Evolutionary conservation across 2,329 filamentous ascomycete species (phyloP).

Genomic region (Diaporthe velutina): DNA sequence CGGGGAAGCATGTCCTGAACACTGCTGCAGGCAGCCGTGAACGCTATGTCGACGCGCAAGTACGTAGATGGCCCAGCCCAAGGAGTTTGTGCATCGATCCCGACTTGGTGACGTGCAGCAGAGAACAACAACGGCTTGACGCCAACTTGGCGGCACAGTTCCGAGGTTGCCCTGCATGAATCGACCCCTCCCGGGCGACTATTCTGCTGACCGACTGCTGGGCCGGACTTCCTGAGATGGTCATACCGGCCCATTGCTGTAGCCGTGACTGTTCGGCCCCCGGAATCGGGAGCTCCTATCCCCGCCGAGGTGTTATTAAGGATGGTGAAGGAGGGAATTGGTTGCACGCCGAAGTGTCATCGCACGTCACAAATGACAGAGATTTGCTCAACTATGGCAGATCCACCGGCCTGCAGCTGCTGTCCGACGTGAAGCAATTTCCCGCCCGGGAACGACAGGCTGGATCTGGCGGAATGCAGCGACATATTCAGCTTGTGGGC

Average conservation of each 20-base stretch:
- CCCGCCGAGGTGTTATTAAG: conserved; percentile 7
- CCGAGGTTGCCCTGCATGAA: conserved; percentile 14
- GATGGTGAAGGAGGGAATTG: conserved; percentile 29
- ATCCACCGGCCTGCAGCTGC: conserved; percentile 31
- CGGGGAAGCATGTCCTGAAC: conserved; percentile 8
- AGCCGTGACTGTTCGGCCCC: not conserved
- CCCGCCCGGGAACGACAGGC: conserved; percentile 14
- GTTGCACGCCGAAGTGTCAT: conserved; percentile 38
- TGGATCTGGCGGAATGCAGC: not conserved
- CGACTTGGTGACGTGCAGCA: not conserved
- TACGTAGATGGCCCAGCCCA: not conserved
- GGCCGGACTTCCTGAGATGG: conserved; percentile 2
- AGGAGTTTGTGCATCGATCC: not conserved
- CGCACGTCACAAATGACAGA: conserved; percentile 38
- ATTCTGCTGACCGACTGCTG: not conserved
- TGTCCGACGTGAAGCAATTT: conserved; percentile 23
- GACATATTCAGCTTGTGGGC: not conserved
- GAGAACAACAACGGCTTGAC: not conserved
- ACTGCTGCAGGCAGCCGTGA: conserved; percentile 5
- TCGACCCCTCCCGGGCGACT: not conserved
- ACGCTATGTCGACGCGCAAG: not conserved
- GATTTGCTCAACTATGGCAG: conserved; percentile 40
- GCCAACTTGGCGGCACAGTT: not conserved
- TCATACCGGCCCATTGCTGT: conserved; percentile 17
- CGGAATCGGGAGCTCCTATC: not conserved